Evolutionary conservation across 768 basidiomycete species (phyloP), one percentile per base, ranked within the genome.

Genomic region (Lentinula detonsa): DNA sequence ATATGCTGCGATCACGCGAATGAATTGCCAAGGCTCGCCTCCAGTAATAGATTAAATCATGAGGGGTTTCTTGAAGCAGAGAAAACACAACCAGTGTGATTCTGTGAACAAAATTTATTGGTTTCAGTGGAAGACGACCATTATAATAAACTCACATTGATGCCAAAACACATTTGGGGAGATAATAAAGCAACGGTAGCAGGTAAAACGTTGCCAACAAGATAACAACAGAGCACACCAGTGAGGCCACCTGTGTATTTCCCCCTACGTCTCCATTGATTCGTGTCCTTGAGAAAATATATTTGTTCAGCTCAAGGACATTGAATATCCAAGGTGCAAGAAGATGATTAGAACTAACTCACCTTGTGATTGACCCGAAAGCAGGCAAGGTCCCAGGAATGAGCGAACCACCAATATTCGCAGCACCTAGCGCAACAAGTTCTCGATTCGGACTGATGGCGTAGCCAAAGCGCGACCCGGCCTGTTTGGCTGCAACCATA

Each of bases 401-500:
- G 67, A 95, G 88, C 0, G 91, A 88, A 1, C 79, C 87, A 3
- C 76, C 81, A 39, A 96, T 76, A 70, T 97, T 97, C 11, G 86
- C 85, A 10, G 90, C 85, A 48, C 93, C 94, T 16, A 99, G 78
- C 1, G 97, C 97, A 28, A 98, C 95, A 1, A 98, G 80, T 69
- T 99, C 97, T 33, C 97, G 88, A 70, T 98, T 99, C 0, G 95
- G 93, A 64, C 86, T 91, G 64, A 98, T 90, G 0, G 90, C 83
- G 70, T 98, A 88, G 2, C 92, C 90, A 68, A 88, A 98, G 11
- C 87, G 86, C 3, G 85, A 82, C 0, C 86, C 85, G 62, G 91
- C 95, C 71, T 98, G 95, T 68, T 98, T 97, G 2, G 96, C 96
- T 0, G 95, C 91, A 2, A 95, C 93, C 63, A 97, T 94, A 62